Evolutionary conservation across 306 rosid genomes (phyloP).

Genomic region (Ormosia semicastrata): DNA sequence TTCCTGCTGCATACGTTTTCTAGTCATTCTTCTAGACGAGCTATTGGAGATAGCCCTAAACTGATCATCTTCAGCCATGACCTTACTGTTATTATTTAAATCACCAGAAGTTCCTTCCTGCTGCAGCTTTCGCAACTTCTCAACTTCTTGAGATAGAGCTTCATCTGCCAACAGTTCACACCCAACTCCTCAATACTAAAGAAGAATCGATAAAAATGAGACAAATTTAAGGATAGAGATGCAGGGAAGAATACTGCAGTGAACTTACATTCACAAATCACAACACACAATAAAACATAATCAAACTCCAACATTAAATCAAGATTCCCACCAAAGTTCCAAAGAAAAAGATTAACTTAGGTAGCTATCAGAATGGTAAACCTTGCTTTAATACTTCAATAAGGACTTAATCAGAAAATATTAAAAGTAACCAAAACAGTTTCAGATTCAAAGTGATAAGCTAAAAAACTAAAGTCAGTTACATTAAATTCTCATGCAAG

Average conservation of each 20-base stretch:
- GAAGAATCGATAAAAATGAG: slow-evolving; percentile 11
- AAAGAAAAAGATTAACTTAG: slow-evolving; percentile 1
- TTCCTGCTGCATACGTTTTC: slow-evolving; percentile 46
- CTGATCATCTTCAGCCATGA: slow-evolving; percentile 30
- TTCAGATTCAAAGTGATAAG: slow-evolving; percentile 13
- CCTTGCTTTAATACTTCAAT: background rate
- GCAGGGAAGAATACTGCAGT: background rate
- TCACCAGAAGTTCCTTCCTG: slow-evolving; percentile 38
- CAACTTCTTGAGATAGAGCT: slow-evolving; percentile 66
- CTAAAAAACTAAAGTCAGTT: background rate
- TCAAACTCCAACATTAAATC: background rate
- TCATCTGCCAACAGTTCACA: slow-evolving; percentile 54
- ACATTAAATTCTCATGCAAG: background rate
- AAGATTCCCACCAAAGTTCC: slow-evolving; percentile 6
- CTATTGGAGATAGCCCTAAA: slow-evolving; percentile 22
- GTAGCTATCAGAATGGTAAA: slow-evolving; percentile 18
- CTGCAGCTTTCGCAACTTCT: slow-evolving; percentile 46
- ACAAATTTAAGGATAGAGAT: background rate
- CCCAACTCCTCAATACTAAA: slow-evolving; percentile 26
- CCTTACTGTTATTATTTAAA: slow-evolving; percentile 27
- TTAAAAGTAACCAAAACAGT: background rate
- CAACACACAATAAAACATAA: slow-evolving; percentile 20
- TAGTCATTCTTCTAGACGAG: slow-evolving; percentile 42
- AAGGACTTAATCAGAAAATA: background rate
- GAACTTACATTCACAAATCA: background rate